These are phyloP conservation scores for Neurospora africana DNA, from an alignment of 495 filamentous ascomycete genomes.

Conservation along the genomic window DNA sequence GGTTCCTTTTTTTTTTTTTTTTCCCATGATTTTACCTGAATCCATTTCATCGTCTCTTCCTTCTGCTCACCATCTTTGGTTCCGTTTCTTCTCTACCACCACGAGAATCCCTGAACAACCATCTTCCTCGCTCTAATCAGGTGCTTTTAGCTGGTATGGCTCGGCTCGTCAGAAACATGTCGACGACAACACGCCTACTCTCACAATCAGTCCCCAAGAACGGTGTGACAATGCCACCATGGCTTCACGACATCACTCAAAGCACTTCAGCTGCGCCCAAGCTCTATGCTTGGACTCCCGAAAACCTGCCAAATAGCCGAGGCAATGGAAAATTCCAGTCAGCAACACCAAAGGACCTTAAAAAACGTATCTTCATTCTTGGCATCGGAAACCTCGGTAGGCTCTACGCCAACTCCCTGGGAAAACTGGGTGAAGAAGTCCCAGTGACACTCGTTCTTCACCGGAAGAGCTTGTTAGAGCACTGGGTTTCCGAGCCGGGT, in stretches of 20 bases:
- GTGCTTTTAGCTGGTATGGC: neutral
- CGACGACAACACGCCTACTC: neutral
- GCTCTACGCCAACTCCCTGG: constrained; percentile 28
- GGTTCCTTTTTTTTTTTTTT: neutral
- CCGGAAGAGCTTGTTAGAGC: constrained; percentile 22
- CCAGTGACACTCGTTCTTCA: constrained; percentile 42
- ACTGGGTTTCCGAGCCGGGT: constrained; percentile 25
- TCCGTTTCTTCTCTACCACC: neutral
- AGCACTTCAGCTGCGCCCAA: constrained; percentile 8
- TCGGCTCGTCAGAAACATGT: neutral
- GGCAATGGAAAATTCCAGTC: neutral
- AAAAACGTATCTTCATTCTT: constrained; percentile 31
- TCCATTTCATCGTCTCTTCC: neutral
- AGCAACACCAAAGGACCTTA: neutral
- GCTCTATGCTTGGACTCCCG: constrained; percentile 24
- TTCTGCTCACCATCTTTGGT: neutral
- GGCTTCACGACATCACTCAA: neutral
- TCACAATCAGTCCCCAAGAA: neutral
- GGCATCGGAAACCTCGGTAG: constrained; percentile 47
- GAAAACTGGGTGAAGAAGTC: constrained; percentile 17
- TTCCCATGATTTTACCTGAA: neutral
- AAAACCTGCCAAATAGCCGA: constrained; percentile 7
- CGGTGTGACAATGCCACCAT: neutral
- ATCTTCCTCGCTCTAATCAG: neutral
- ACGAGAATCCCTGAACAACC: neutral